Evolutionary conservation across 2,329 filamentous ascomycete species (phyloP), one percentile per base, ranked within the genome.

Genomic region (Botryotinia calthae): DNA sequence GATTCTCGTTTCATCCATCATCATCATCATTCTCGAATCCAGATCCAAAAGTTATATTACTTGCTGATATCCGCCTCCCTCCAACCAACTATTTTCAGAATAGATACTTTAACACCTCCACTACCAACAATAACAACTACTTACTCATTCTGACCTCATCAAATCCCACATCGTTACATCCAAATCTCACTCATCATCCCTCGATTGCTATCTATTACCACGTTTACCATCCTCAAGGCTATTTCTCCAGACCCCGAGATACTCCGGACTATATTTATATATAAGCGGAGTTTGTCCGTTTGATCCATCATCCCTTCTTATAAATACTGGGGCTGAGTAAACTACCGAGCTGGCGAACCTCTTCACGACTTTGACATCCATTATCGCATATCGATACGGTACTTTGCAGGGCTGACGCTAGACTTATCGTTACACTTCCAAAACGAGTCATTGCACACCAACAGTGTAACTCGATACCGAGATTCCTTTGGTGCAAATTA

Each of bases 391-490:
- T 42, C 69, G 46, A 71, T 51, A 71, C 59, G 58, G 54, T 65
- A 40, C 40, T 42, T 46, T 65, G 59, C 69, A 71, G 69, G 58
- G 68, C 68, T 70, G 68, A 70, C 68, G 68, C 42, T 64, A 67
- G 68, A 71, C 69, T 71, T 71, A 71, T 65, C 46, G 69, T 71
- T 71, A 64, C 69, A 71, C 59, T 25, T 34, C 18, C 5, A 44
- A 58, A 37, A 59, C 58, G n/a, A 70, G 54, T 61, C n/a, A 51
- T 64, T 44, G 34, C 22, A 46, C 58, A 16, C 58, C 34, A 22
- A 31, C 56, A 34, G 58, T 56, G 46, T 42, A 40, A 67, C 64
- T 34, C 34, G 64, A 67, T 40, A 40, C 46, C 64, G 46, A 67
- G 46, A 40, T 67, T 54, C 64, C 46, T 67, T 56, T 67, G 46